Percentiles rank a stretch among this genome's conserved stretches.
phyloP scores from a whole-genome alignment of 768 basidiomycete species.

The Phlebiopsis flavidoalba region DNA sequence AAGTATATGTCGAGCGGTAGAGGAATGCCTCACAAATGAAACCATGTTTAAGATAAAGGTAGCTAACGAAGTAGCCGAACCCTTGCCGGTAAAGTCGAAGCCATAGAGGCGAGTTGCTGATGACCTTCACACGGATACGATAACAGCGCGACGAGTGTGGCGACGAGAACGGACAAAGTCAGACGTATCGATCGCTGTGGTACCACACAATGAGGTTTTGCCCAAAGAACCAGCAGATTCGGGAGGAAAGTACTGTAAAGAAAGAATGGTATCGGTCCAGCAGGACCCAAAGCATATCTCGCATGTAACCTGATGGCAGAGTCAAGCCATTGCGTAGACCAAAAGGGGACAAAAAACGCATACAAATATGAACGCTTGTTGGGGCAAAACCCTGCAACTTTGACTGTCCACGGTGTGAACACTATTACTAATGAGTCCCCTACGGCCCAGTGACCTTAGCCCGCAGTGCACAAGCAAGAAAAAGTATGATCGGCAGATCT shows the following conservation, averaged over 20 bases:
- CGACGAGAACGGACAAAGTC: conserved; percentile 2
- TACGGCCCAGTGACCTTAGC: not conserved
- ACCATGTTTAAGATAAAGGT: not conserved
- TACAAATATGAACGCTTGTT: no score
- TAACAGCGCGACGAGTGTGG: not conserved
- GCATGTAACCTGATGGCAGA: not conserved
- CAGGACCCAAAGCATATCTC: not conserved
- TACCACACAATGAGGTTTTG: not conserved
- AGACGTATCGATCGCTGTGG: not conserved
- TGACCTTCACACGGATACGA: not conserved
- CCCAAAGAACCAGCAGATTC: not conserved
- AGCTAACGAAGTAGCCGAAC: not conserved
- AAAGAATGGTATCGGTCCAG: not conserved
- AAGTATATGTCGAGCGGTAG: not conserved
- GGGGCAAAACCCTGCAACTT: no score
- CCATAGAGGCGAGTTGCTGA: not conserved
- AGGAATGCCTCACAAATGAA: not conserved
- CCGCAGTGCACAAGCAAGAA: not conserved
- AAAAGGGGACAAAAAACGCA: not conserved
- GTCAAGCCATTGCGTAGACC: not conserved
- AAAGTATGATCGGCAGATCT: not conserved
- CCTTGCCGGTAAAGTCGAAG: not conserved
- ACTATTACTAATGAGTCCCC: not conserved
- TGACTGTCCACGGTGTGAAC: not conserved
- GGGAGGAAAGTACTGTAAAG: conserved; percentile 3